phyloP scores from a whole-genome alignment of 1,139 yeast species.

The Zhuliangozyma parablackwelliae region DNA sequence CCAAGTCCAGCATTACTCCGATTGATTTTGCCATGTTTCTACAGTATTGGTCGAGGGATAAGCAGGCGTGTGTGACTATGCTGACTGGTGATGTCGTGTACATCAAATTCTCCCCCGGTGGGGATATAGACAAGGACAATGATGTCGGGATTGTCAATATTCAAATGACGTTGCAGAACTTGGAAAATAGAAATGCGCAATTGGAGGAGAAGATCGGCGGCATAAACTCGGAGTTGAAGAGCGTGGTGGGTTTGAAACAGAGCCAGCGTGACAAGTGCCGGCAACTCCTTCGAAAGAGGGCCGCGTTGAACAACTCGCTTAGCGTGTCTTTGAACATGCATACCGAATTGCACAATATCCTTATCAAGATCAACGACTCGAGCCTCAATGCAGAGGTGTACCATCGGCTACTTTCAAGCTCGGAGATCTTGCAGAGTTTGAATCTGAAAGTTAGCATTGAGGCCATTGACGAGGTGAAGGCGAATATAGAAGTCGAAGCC shows the following conservation, averaged over 20 bases:
- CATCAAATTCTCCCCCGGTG: conserved; percentile 17
- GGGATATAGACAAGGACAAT: conserved; percentile 10
- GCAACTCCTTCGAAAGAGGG: conserved; percentile 9
- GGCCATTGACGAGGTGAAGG: conserved; percentile 31
- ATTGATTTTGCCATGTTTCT: conserved; percentile 23
- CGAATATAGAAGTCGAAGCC: conserved; percentile 39
- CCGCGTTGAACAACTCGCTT: conserved; percentile 26
- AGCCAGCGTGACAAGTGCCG: background rate
- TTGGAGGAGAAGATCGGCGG: conserved; percentile 21
- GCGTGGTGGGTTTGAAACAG: conserved; percentile 4
- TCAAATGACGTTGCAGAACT: conserved; percentile 17
- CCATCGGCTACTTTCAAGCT: conserved; percentile 32
- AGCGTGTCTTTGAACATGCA: conserved; percentile 24
- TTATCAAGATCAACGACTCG: conserved; percentile 46
- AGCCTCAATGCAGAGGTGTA: conserved; percentile 36
- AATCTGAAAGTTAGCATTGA: conserved; percentile 26
- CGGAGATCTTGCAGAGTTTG: conserved; percentile 29
- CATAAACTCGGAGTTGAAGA: conserved; percentile 15
- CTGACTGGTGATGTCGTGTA: conserved; percentile 13
- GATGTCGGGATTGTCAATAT: conserved; percentile 28
- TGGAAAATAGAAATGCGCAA: conserved; percentile 15
- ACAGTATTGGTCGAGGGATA: conserved; percentile 23
- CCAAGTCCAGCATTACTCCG: conserved; percentile 11
- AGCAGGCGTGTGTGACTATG: conserved; percentile 11
- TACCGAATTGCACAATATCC: conserved; percentile 34